These are phyloP conservation scores for Hypoxylon sp. DNA, from an alignment of 2,329 filamentous ascomycete genomes.

Conservation along the genomic window DNA sequence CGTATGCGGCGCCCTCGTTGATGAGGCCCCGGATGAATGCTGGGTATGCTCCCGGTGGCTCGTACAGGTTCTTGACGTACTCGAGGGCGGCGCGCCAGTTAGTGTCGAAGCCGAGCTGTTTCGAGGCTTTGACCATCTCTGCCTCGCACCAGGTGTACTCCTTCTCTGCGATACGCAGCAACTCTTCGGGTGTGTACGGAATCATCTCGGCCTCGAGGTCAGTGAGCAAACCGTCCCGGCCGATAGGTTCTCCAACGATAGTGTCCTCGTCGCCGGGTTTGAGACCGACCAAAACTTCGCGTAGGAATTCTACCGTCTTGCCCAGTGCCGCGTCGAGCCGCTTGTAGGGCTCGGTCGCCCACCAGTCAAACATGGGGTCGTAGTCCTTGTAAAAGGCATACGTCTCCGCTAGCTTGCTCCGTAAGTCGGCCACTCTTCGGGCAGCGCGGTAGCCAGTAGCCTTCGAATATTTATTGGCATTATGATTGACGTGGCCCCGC, in stretches of 20 bases:
- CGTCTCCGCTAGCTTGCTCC: constrained; percentile 61
- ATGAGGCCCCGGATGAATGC: constrained; percentile 67
- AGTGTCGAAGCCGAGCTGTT: constrained; percentile 62
- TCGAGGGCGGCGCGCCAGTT: constrained; percentile 69
- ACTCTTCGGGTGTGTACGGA: constrained; percentile 69
- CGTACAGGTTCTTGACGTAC: constrained; percentile 68
- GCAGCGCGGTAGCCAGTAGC: constrained; percentile 64
- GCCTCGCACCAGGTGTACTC: constrained; percentile 70
- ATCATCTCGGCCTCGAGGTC: constrained; percentile 71
- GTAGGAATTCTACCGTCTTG: constrained; percentile 56
- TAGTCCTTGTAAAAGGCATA: constrained; percentile 68
- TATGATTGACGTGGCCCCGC: constrained; percentile 55
- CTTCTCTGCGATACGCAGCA: constrained; percentile 65
- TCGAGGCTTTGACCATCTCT: constrained; percentile 67
- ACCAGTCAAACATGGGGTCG: constrained; percentile 71
- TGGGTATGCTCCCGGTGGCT: constrained; percentile 68
- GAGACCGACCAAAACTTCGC: constrained; percentile 62
- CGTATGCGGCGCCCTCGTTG: constrained; percentile 66
- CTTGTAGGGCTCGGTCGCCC: constrained; percentile 64
- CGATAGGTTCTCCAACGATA: constrained; percentile 71
- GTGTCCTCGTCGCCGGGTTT: constrained; percentile 60
- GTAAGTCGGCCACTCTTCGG: constrained; percentile 59
- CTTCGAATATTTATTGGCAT: constrained; percentile 56
- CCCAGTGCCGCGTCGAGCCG: constrained; percentile 58
- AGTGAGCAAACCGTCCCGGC: constrained; percentile 63